A percentile compares a stretch with the other conserved stretches of the same genome.
phyloP scores from a whole-genome alignment of 2,329 filamentous ascomycete species.

The Trichophyton verrucosum region DNA sequence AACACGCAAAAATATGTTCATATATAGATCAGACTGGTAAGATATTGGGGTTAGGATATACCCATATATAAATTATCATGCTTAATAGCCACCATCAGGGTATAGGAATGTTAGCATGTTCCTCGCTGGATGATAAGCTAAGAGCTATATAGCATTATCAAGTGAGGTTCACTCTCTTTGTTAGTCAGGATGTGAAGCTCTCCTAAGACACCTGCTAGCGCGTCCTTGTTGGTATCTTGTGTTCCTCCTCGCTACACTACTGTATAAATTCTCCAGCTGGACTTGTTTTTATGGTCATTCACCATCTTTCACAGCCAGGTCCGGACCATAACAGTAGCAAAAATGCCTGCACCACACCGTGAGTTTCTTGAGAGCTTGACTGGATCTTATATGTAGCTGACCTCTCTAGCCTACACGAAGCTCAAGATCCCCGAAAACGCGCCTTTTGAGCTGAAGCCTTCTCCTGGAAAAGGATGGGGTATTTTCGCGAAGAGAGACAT shows the following conservation, averaged over 20 bases:
- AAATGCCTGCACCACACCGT: not conserved
- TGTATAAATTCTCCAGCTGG: not conserved
- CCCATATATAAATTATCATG: too few relatives aligned
- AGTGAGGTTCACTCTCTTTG: too few relatives aligned
- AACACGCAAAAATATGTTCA: too few relatives aligned
- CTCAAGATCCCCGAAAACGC: constrained; percentile 8
- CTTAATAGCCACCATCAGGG: too few relatives aligned
- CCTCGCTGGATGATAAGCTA: too few relatives aligned
- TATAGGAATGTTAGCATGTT: too few relatives aligned
- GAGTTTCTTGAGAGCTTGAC: not conserved
- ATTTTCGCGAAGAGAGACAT: not conserved
- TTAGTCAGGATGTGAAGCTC: too few relatives aligned
- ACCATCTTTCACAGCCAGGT: not conserved
- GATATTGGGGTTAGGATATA: too few relatives aligned
- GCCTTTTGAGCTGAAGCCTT: constrained; percentile 10
- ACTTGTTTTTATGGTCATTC: not conserved
- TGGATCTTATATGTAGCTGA: not conserved
- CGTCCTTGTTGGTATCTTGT: not conserved
- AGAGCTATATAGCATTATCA: too few relatives aligned
- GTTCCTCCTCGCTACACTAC: not conserved
- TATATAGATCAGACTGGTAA: too few relatives aligned
- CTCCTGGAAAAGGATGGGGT: constrained; percentile 2
- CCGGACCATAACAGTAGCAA: not conserved
- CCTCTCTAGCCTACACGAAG: constrained; percentile 8
- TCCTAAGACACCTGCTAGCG: not conserved